Evolutionary conservation across 2,329 filamentous ascomycete species (phyloP), one percentile per base, ranked within the genome.

Genomic region (Colletotrichum viniferum): DNA sequence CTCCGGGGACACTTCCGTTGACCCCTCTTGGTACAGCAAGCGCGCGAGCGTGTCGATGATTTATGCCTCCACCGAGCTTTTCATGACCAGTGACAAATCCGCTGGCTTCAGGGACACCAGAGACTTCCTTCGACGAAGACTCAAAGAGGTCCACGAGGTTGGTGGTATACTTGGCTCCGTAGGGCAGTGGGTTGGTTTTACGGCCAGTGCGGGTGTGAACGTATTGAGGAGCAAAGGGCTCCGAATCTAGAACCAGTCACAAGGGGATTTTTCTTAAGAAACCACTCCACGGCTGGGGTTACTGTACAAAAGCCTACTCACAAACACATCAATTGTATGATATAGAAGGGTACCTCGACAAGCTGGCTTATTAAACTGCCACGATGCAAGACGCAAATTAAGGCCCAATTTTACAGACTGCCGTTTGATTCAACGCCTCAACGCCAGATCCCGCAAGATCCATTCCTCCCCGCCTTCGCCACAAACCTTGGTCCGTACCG

Each of bases 31-130:
- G 97, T 99, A 99, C 81, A 87, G 89, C 72, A 92, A 92, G 81
- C 89, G 90, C 64, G 90, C 87, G 5, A 88, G 87, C 24, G 83
- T 92, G 12, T 90, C 90, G 38, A 85, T 89, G 78, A 87, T 90
- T 56, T 92, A 92, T 79, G 95, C 95, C 67, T 92, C 93, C 38
- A 90, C 93, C 71, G 97, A 99, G 85, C 87, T 98, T 7, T 98
- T 96, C 85, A 98, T 98, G 96, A 98, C 96, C 26, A 96, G 94
- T 74, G 97, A 98, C 84, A 89, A 87, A 76, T 96, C 93, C 5
- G 86, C 89, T 0, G 91, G 91, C n/a, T 97, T 94, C 80, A 83
- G 81, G 12, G 94, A 96, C 77, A 98, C 97, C 5, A 92, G 93
- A 78, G 89, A 91, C 12, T 99, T 98, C 82, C 86, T 98, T 69